Evolutionary conservation across 2,329 filamentous ascomycete genomes (phyloP).

Genomic region (Cercospora berteroae): DNA sequence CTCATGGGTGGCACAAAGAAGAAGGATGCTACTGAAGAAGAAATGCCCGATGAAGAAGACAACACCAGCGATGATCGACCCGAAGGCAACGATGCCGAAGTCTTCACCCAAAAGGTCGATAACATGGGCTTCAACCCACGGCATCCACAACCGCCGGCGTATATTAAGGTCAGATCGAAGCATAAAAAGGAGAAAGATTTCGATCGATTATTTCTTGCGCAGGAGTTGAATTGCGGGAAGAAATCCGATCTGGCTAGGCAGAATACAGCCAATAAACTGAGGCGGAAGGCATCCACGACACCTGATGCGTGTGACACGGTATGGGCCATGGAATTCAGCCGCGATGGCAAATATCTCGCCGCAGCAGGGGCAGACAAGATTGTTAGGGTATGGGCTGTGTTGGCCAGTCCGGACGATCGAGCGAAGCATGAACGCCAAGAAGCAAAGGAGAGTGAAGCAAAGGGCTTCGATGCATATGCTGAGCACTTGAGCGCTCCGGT

Average conservation of each 20-base stretch:
- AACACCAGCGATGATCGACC: constrained; percentile 70
- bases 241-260: constrained; percentile 20
- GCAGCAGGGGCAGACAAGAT: constrained; percentile 87
- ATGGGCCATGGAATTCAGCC: constrained; percentile 91
- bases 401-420: constrained; percentile 78
- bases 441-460: constrained; percentile 46
- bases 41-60: constrained; percentile 41
- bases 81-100: constrained; percentile 78
- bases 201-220: constrained; percentile 83
- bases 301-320: constrained; percentile 56
- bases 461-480: constrained; percentile 50
- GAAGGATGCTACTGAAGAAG: constrained; percentile 41
- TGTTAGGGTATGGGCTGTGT: constrained; percentile 84
- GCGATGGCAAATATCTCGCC: constrained; percentile 85
- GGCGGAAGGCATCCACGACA: constrained; percentile 45
- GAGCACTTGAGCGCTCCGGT: constrained; percentile 79
- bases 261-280: constrained; percentile 32
- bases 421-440: constrained; percentile 70
- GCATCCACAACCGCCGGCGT: constrained; percentile 84
- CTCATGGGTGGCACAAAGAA: constrained; percentile 75
- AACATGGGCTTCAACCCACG: constrained; percentile 75
- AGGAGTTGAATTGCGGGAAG: constrained; percentile 61
- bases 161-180: constrained; percentile 79
- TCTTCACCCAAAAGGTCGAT: constrained; percentile 74
- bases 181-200: constrained; percentile 82